Conservation (phyloP, 1,284 basidiomycete genomes). For the Neolentinus lepideus region DNA sequence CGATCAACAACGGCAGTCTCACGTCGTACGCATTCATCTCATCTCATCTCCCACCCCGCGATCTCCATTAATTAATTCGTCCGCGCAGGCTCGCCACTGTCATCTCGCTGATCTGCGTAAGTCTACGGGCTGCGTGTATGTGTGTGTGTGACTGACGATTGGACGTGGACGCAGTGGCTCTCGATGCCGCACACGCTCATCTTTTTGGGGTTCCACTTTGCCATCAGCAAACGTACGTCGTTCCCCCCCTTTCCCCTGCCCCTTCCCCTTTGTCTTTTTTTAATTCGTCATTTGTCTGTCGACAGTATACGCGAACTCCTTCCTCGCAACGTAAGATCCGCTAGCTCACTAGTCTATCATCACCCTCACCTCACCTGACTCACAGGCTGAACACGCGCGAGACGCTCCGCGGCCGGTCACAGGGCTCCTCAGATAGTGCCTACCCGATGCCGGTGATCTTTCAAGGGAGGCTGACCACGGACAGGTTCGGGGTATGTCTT, state of each 20-base stretch:
- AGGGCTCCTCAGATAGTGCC: conserved; percentile 18
- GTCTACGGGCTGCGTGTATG: conserved; percentile 1
- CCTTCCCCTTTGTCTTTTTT: background rate
- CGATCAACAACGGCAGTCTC: conserved; percentile 14
- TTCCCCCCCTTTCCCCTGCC: background rate
- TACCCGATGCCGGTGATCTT: conserved; percentile 7
- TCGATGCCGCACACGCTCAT: conserved; percentile 16
- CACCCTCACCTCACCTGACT: too few species aligned
- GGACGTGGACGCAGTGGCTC: conserved; percentile 19
- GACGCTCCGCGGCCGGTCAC: conserved; percentile 17
- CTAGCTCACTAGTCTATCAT: background rate
- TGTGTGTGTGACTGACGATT: too few species aligned
- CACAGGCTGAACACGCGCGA: conserved; percentile 23
- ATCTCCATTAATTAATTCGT: background rate
- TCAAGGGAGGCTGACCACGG: conserved; percentile 10
- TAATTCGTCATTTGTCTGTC: background rate
- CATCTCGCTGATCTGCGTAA: conserved; percentile 15
- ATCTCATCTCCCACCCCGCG: background rate
- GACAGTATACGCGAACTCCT: conserved; percentile 17
- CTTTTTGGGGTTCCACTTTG: conserved; percentile 16
- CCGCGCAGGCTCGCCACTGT: conserved; percentile 12
- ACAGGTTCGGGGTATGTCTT: background rate
- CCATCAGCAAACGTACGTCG: conserved; percentile 18
- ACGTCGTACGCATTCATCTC: conserved; percentile 19
- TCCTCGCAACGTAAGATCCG: conserved; percentile 15